phyloP scores from a whole-genome alignment of 169 alveolate genomes.

The Plasmodium falciparum region DNA sequence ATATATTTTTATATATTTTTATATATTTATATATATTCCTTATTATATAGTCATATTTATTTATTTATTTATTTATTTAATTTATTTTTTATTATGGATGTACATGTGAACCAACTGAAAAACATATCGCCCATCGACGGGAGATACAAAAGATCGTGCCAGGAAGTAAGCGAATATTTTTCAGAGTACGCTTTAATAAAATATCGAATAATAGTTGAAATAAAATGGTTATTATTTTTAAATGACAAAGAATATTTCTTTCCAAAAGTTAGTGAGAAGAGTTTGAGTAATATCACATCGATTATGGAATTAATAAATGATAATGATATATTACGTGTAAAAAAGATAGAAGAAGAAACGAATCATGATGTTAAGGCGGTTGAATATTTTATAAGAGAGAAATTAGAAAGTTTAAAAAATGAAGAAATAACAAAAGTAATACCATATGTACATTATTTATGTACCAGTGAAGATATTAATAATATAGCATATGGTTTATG shows the following conservation, averaged over 20 bases:
- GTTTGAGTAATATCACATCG: not conserved
- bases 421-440: constrained; percentile 80
- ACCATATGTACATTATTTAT: constrained; percentile 92
- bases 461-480: constrained; percentile 97
- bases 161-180: constrained; percentile 83
- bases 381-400: constrained; percentile 91
- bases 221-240: constrained; percentile 91
- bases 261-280: constrained; percentile 72
- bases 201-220: constrained; percentile 92
- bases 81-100: too few species aligned
- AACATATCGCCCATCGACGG: constrained; percentile 93
- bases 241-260: constrained; percentile 85
- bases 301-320: constrained; percentile 64
- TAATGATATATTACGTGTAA: constrained; percentile 86
- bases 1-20: too few species aligned
- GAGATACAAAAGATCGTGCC: constrained; percentile 85
- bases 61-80: too few species aligned
- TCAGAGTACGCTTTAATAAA: constrained; percentile 92
- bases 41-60: too few species aligned
- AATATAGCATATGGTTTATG: constrained; percentile 93
- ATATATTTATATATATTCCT: too few species aligned
- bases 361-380: constrained; percentile 96
- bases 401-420: constrained; percentile 44
- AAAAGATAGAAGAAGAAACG: constrained; percentile 88
- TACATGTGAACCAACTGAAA: constrained; percentile 3